Evolutionary conservation across 2,329 filamentous ascomycete genomes (phyloP).

Genomic region (Aspergillus oerlinghausenensis): DNA sequence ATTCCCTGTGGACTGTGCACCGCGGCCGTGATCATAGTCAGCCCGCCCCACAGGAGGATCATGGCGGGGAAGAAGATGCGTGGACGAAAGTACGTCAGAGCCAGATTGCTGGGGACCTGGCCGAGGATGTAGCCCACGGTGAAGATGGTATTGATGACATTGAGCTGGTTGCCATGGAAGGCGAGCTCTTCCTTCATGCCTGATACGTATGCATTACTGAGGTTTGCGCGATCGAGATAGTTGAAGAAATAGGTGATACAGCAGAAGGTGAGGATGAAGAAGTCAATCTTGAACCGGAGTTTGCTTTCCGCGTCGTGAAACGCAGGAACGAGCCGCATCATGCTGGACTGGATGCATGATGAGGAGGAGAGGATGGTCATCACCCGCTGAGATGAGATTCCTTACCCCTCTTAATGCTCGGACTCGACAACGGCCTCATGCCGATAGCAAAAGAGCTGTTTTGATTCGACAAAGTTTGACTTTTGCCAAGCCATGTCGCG

Average conservation of each 20-base stretch:
- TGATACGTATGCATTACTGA: constrained; percentile 46
- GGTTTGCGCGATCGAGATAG: constrained; percentile 44
- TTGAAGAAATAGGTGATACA: constrained; percentile 49
- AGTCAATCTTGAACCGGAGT: constrained; percentile 49
- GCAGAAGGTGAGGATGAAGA: constrained; percentile 43
- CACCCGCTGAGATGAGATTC: not conserved
- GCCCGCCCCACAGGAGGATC: constrained; percentile 27
- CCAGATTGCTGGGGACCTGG: constrained; percentile 20
- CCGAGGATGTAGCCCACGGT: constrained; percentile 24
- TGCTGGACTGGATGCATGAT: not conserved
- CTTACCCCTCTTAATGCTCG: not conserved
- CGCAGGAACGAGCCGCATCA: not conserved
- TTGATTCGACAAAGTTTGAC: not conserved
- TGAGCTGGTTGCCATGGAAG: constrained; percentile 28
- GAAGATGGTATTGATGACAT: constrained; percentile 22
- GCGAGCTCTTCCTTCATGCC: constrained; percentile 32
- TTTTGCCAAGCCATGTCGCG: not conserved
- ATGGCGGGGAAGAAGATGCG: constrained; percentile 24
- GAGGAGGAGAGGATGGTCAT: not conserved
- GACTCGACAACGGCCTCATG: not conserved
- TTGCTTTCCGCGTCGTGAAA: constrained; percentile 29
- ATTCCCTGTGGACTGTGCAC: constrained; percentile 25
- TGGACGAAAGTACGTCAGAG: constrained; percentile 24
- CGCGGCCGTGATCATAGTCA: constrained; percentile 31
- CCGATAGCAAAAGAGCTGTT: not conserved